A percentile compares a stretch with the other conserved stretches of the same genome.
phyloP scores from a whole-genome alignment of 768 basidiomycete genomes.

The Hypholoma fasciculare region DNA sequence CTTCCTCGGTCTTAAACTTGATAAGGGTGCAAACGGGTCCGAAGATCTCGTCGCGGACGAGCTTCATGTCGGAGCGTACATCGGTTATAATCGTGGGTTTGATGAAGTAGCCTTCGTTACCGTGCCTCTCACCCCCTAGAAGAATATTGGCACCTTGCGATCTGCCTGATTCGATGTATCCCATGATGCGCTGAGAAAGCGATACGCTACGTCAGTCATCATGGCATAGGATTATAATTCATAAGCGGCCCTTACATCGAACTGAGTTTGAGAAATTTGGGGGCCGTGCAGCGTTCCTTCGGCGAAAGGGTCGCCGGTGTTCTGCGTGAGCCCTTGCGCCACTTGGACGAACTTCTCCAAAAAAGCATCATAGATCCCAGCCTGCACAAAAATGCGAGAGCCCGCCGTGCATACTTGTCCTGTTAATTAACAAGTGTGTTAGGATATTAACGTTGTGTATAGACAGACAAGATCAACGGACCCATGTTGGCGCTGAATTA shows the following conservation, averaged over 20 bases:
- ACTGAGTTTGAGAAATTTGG: conserved; percentile 70
- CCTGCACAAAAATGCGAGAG: conserved; percentile 82
- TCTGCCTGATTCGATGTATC: conserved; percentile 77
- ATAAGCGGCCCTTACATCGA: conserved; percentile 42
- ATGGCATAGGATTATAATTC: background rate
- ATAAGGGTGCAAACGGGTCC: conserved; percentile 78
- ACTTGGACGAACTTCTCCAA: conserved; percentile 52
- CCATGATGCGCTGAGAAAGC: conserved; percentile 60
- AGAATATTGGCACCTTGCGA: conserved; percentile 68
- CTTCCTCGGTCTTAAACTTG: conserved; percentile 72
- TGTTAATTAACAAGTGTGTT: conserved; percentile 7
- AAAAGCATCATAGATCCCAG: conserved; percentile 78
- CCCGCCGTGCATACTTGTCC: conserved; percentile 84
- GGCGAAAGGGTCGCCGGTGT: conserved; percentile 66
- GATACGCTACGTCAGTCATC: conserved; percentile 10
- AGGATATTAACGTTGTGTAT: conserved; percentile 26
- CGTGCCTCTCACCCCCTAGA: conserved; percentile 61
- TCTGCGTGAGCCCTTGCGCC: conserved; percentile 29
- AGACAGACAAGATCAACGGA: background rate
- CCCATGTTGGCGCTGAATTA: conserved; percentile 4
- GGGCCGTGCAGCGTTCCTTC: conserved; percentile 63
- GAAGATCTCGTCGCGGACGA: conserved; percentile 77
- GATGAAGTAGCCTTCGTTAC: conserved; percentile 60
- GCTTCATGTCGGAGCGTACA: conserved; percentile 67
- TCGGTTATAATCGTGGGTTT: conserved; percentile 76